These are phyloP conservation scores for Glaciozyma martinii DNA, from an alignment of 768 basidiomycete genomes.

Conservation along the genomic window DNA sequence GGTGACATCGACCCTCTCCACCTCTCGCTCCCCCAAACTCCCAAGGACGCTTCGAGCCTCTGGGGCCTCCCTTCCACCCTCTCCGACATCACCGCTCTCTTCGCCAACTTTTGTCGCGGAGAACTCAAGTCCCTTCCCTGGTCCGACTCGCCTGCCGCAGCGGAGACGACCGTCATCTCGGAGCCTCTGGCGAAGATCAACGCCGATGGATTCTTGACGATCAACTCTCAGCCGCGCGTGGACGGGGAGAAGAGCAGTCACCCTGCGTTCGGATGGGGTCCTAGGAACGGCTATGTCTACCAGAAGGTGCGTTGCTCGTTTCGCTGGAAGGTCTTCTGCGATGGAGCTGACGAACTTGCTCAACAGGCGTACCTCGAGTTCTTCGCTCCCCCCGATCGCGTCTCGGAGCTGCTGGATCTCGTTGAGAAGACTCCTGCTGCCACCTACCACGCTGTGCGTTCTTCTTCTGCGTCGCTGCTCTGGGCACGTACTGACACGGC, in stretches of 20 bases:
- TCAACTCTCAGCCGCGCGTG: slow-evolving; percentile 93
- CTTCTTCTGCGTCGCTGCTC: not conserved
- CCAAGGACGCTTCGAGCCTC: slow-evolving; percentile 48
- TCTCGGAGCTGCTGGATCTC: slow-evolving; percentile 33
- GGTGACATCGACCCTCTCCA: slow-evolving; percentile 57
- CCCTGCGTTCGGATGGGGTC: slow-evolving; percentile 85
- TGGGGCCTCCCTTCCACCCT: slow-evolving; percentile 67
- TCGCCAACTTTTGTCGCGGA: slow-evolving; percentile 64
- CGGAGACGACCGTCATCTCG: slow-evolving; percentile 56
- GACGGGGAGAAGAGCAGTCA: slow-evolving; percentile 69
- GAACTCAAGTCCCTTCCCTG: slow-evolving; percentile 74
- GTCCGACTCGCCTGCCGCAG: slow-evolving; percentile 64
- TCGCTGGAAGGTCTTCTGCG: not conserved
- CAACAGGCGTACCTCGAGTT: slow-evolving; percentile 90
- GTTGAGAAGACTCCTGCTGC: slow-evolving; percentile 60
- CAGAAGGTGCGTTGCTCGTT: slow-evolving; percentile 58
- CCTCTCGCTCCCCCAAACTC: slow-evolving; percentile 46
- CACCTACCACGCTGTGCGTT: slow-evolving; percentile 75
- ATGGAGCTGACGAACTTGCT: slow-evolving; percentile 55
- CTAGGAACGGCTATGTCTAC: slow-evolving; percentile 82
- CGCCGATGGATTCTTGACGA: slow-evolving; percentile 85
- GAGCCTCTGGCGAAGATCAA: slow-evolving; percentile 81
- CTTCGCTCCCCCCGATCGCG: slow-evolving; percentile 51
- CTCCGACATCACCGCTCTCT: slow-evolving; percentile 65
- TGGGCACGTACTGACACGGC: too few relatives aligned